Evolutionary conservation across 1,139 yeast species (phyloP), one percentile per base, ranked within the genome.

Genomic region (Candida tropicalis): DNA sequence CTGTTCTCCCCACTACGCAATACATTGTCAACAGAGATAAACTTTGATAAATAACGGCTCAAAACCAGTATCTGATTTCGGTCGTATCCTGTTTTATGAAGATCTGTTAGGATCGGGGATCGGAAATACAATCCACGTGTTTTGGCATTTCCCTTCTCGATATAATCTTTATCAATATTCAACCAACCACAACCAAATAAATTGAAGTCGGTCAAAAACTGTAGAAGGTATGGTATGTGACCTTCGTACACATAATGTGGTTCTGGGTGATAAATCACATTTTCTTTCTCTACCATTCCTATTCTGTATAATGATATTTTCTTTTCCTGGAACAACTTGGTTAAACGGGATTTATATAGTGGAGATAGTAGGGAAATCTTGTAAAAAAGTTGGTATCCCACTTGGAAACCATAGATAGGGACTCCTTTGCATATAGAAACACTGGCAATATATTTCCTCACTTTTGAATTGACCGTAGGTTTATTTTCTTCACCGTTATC

Each of bases 151-250:
- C 34, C 38, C 6, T 35, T 27, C 8, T 15, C 28, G 8, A 42
- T 34, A 28, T 32, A 37, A 16, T 47, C 43, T 9, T 55, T 41
- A 25, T 51, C 45, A 46, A 76, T 43, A 17, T 73, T 66, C 28
- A 93, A 49, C 90, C 95, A 86, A 5, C 85, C 84, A 61, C 97
- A 88, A 0, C 97, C 95, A 60, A 77, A 88, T 29, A 91, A 64
- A 56, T 91, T 91, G 62, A 76, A 89, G 57, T 95, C 99, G 0
- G 88, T 73, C 32, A 88, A 63, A 57, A 93, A 89, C 57, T 93
- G 97, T 15, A 89, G 62, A 1, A 79, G 59, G 55, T 71, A 84
- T 0, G 97, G 95, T 10, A 93, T 73, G 58, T 93, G 98, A 0
- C 91, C 74, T 56, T 93, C 99, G 57, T 72, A 87, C 0, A 70